phyloP scores from a whole-genome alignment of 164 flowering plant genomes.

The Vitis rupestris region DNA sequence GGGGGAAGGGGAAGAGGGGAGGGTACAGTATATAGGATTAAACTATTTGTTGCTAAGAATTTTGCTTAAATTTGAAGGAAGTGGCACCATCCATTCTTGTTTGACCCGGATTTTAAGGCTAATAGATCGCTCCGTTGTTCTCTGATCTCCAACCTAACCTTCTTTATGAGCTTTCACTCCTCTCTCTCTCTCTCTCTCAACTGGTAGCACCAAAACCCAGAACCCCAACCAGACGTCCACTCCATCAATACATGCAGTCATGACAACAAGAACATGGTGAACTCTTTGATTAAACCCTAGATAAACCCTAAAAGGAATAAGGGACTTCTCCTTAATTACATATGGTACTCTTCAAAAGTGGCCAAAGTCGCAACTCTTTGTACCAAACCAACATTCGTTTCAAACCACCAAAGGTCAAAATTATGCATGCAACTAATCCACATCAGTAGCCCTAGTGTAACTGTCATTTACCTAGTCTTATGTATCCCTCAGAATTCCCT shows the following conservation, averaged over 20 bases:
- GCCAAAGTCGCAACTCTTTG: not conserved
- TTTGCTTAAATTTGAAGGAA: slow-evolving; percentile 33
- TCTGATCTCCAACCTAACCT: slow-evolving; percentile 27
- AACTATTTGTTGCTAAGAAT: not conserved
- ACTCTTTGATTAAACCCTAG: too few relatives aligned
- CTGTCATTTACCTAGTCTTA: too few relatives aligned
- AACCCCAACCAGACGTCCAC: not conserved
- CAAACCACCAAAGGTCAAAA: slow-evolving; percentile 4
- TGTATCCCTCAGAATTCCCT: too few relatives aligned
- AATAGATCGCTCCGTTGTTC: slow-evolving; percentile 26
- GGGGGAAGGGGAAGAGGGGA: not conserved
- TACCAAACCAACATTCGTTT: slow-evolving; percentile 22
- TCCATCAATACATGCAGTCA: too few relatives aligned
- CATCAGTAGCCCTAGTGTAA: too few relatives aligned
- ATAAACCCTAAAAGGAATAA: not conserved
- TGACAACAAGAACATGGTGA: too few relatives aligned
- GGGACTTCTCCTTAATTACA: not conserved
- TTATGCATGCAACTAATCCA: too few relatives aligned
- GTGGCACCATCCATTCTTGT: slow-evolving; percentile 27
- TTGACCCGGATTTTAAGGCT: slow-evolving; percentile 42
- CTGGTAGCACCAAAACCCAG: slow-evolving; percentile 17
- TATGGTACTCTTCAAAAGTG: not conserved
- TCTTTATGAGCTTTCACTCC: not conserved
- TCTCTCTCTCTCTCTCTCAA: slow-evolving; percentile 3
- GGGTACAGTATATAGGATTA: not conserved